These are phyloP conservation scores for Orbilia oligospora DNA, from an alignment of 2,329 filamentous ascomycete genomes.

Conservation along the genomic window DNA sequence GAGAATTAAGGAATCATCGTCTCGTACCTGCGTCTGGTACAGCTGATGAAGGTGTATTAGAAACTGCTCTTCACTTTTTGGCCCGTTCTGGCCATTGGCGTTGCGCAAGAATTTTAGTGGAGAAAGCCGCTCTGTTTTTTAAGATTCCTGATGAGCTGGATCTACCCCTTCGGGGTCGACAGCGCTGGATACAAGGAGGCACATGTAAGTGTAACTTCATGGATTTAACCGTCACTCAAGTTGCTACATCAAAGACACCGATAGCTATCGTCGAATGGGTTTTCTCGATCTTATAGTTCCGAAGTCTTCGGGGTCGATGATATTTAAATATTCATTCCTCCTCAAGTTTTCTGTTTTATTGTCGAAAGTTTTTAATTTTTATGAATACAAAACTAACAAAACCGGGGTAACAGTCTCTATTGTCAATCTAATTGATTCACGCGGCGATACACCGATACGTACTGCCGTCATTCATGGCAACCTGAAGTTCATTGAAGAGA, in stretches of 20 bases:
- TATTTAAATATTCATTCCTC: background rate
- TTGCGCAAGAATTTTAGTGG: background rate
- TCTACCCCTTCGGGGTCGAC: too few relatives aligned
- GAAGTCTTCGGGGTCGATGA: background rate
- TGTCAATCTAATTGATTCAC: background rate
- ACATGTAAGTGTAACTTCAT: background rate
- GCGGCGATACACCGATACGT: background rate
- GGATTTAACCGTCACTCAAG: too few relatives aligned
- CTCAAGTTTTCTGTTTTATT: too few relatives aligned
- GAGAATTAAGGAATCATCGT: background rate
- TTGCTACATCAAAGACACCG: background rate
- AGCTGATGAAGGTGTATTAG: background rate
- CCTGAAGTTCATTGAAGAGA: background rate
- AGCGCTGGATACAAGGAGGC: too few relatives aligned
- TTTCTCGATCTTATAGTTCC: too few relatives aligned
- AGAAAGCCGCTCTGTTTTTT: background rate
- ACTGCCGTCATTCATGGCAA: background rate
- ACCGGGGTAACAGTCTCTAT: background rate
- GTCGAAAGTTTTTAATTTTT: background rate
- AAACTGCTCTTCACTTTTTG: conserved; percentile 1
- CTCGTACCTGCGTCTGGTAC: background rate
- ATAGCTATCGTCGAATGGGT: background rate
- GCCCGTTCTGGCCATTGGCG: background rate
- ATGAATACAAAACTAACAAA: background rate
- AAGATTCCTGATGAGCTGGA: background rate